Evolutionary conservation across 106 monocot species (phyloP).

Genomic region (Agapanthus africanus): DNA sequence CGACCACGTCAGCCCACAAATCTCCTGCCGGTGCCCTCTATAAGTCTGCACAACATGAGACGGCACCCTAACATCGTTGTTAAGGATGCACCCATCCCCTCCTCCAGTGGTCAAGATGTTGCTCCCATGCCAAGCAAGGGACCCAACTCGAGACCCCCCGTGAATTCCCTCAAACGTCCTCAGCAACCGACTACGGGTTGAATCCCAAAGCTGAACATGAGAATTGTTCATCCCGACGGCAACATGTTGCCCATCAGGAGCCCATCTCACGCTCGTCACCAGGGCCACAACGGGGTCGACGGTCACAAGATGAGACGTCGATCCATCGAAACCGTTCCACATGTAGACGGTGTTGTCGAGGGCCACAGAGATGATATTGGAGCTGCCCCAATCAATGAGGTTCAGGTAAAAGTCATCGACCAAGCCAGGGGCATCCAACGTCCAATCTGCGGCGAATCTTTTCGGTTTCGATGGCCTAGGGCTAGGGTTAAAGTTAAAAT

Average conservation of each 20-base stretch:
- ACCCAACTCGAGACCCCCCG: constrained; percentile 40
- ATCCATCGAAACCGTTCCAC: too few relatives aligned
- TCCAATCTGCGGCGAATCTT: too few relatives aligned
- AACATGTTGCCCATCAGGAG: constrained; percentile 54
- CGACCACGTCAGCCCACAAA: constrained; percentile 63
- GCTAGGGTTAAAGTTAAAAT: too few relatives aligned
- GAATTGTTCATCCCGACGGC: constrained; percentile 55
- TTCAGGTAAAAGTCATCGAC: too few relatives aligned
- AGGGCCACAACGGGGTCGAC: too few relatives aligned
- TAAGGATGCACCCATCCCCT: constrained; percentile 47
- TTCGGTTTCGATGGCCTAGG: too few relatives aligned
- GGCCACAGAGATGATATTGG: too few relatives aligned
- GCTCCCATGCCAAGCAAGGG: constrained; percentile 58
- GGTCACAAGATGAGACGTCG: too few relatives aligned
- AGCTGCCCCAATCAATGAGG: too few relatives aligned
- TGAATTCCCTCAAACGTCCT: constrained; percentile 47
- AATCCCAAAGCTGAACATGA: constrained; percentile 50
- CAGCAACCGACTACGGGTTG: constrained; percentile 27
- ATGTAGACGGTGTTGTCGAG: too few relatives aligned
- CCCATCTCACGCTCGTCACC: constrained; percentile 65
- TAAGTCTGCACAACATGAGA: constrained; percentile 30
- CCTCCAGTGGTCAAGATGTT: constrained; percentile 56
- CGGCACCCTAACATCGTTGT: constrained; percentile 49
- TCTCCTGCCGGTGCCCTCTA: constrained; percentile 42
- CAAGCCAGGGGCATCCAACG: too few relatives aligned